Evolutionary conservation across 2,329 filamentous ascomycete genomes (phyloP).

Genomic region (Paecilomyces sp.): DNA sequence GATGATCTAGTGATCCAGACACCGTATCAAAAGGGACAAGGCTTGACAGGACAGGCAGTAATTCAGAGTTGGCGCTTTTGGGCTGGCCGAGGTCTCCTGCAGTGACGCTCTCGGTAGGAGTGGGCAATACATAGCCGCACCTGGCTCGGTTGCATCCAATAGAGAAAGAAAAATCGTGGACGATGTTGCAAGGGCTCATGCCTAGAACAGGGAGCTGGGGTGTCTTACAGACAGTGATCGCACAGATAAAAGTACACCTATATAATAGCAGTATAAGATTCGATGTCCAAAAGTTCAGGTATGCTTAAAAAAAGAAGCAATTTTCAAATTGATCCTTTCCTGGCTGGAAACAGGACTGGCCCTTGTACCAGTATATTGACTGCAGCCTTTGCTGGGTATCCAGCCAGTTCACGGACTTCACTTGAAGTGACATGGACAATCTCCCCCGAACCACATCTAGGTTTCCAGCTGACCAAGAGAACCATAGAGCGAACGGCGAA

Average conservation of each 20-base stretch:
- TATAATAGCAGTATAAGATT: slow-evolving; percentile 23
- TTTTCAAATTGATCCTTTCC: not conserved
- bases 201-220: slow-evolving; percentile 3
- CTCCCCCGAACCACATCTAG: not conserved
- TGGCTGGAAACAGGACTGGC: not conserved
- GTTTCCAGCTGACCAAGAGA: slow-evolving; percentile 1
- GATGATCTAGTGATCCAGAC: not conserved
- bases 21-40: not conserved
- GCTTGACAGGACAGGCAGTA: not conserved
- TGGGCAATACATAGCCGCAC: not conserved
- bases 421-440: not conserved
- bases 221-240: slow-evolving; percentile 39
- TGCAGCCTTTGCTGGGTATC: not conserved
- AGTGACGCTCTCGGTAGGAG: not conserved
- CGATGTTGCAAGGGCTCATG: not conserved
- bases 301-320: slow-evolving; percentile 3
- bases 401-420: not conserved
- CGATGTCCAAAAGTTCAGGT: slow-evolving; percentile 6
- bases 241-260: slow-evolving; percentile 40
- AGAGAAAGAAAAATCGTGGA: not conserved
- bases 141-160: not conserved
- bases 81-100: not conserved
- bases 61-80: slow-evolving; percentile 7
- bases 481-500: not conserved
- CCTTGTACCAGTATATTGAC: not conserved